Percentiles rank a stretch among this genome's conserved stretches.
These are phyloP conservation scores for Cutaneotrichosporon sp. DNA, from an alignment of 1,284 basidiomycete species.

Conservation along the genomic window DNA sequence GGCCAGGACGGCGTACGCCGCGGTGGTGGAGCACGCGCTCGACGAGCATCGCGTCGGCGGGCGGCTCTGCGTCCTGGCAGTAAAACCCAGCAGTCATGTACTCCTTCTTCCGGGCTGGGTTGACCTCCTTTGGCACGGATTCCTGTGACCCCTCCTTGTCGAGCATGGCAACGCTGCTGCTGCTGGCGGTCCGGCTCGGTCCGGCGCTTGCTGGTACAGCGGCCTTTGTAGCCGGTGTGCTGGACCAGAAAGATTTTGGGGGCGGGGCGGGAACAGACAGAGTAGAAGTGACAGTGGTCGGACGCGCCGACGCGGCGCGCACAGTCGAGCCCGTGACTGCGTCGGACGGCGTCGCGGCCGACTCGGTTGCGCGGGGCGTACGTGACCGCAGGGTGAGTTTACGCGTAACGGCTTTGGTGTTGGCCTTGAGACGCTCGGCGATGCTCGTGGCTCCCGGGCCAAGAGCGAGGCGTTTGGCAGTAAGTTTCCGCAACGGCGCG, in stretches of 20 bases:
- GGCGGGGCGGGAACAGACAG: neutral
- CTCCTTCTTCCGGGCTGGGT: constrained; percentile 26
- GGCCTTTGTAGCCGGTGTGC: neutral
- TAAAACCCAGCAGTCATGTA: constrained; percentile 40
- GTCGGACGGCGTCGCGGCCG: neutral
- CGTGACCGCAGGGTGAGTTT: constrained; percentile 10
- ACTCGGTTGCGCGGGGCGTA: neutral
- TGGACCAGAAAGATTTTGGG: neutral
- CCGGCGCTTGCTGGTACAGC: neutral
- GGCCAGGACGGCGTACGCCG: constrained; percentile 4
- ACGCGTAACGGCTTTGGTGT: constrained; percentile 5
- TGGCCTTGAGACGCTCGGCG: constrained; percentile 8
- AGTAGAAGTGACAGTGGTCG: neutral
- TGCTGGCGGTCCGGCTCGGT: neutral
- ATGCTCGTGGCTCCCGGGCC: neutral
- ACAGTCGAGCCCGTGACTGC: neutral
- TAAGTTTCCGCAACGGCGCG: neutral
- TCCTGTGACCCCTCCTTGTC: constrained; percentile 2
- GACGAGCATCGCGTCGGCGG: constrained; percentile 25
- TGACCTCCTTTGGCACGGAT: neutral
- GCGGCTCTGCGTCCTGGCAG: constrained; percentile 34
- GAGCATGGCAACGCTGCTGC: neutral
- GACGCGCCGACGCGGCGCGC: too few relatives aligned
- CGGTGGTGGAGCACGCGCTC: constrained; percentile 23
- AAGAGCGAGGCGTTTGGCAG: constrained; percentile 4